Evolutionary conservation across 1,284 basidiomycete genomes (phyloP).

Genomic region (Athelia psychrophila): DNA sequence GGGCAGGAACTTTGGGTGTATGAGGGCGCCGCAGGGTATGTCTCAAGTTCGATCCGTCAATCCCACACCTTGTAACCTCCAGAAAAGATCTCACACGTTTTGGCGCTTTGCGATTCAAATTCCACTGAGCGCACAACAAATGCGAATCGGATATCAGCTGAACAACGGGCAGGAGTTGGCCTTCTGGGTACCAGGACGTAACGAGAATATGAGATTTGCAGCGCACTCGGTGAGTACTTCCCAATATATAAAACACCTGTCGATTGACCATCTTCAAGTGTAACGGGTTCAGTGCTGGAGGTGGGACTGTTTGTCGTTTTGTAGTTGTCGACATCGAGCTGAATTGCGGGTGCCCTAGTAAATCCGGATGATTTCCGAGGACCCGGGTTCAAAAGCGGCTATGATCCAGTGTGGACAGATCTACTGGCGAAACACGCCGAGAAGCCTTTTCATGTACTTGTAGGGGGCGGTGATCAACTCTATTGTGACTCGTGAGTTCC

Average conservation of each 20-base stretch:
- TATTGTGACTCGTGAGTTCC: slow-evolving; percentile 69
- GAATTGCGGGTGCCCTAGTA: too few relatives aligned
- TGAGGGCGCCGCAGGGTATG: slow-evolving; percentile 61
- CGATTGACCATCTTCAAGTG: slow-evolving; percentile 43
- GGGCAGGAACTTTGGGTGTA: slow-evolving; percentile 85
- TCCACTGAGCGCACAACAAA: slow-evolving; percentile 71
- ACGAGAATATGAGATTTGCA: slow-evolving; percentile 91
- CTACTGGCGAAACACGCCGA: slow-evolving; percentile 78
- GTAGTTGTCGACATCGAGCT: too few relatives aligned
- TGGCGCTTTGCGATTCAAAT: slow-evolving; percentile 93
- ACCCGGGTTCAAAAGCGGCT: slow-evolving; percentile 72
- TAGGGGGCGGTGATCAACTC: slow-evolving; percentile 85
- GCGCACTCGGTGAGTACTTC: slow-evolving; percentile 66
- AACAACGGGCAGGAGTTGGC: slow-evolving; percentile 76
- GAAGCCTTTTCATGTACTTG: slow-evolving; percentile 81
- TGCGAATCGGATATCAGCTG: slow-evolving; percentile 77
- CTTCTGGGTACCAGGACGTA: slow-evolving; percentile 82
- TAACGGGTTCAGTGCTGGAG: slow-evolving; percentile 80
- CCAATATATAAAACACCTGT: slow-evolving; percentile 2
- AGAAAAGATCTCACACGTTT: slow-evolving; percentile 78
- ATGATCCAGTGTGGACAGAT: slow-evolving; percentile 93
- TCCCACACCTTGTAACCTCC: not conserved
- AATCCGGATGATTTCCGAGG: slow-evolving; percentile 79
- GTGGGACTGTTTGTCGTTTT: too few relatives aligned
- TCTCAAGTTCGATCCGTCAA: slow-evolving; percentile 6